Percentiles rank a stretch among this genome's conserved stretches.
Conservation (phyloP, 225 moss, liverwort and hornwort genomes). For the Ulota crispa region DNA sequence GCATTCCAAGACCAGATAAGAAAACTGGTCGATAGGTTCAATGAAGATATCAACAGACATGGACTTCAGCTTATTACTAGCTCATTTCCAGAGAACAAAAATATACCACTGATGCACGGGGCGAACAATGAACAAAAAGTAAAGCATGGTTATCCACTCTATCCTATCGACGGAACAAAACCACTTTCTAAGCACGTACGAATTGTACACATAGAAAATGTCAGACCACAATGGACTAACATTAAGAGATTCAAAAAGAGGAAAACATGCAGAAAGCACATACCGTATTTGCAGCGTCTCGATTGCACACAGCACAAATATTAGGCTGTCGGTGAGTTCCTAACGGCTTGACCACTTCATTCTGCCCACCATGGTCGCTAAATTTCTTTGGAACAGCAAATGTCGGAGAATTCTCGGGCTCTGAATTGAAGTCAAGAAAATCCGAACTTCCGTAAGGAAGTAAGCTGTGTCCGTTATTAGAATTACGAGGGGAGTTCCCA, state of each 20-base stretch:
- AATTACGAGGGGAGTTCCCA: conserved; percentile 35
- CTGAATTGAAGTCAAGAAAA: conserved; percentile 43
- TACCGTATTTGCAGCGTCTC: conserved; percentile 54
- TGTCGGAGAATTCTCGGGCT: conserved; percentile 27
- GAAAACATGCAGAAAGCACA: neutral
- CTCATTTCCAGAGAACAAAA: neutral
- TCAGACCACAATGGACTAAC: neutral
- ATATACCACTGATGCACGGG: neutral
- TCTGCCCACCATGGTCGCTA: conserved; percentile 22
- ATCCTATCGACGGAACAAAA: neutral
- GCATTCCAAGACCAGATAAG: conserved; percentile 18
- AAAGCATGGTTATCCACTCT: neutral
- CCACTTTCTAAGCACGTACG: neutral
- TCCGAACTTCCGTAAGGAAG: conserved; percentile 50
- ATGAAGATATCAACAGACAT: neutral
- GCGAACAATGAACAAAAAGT: neutral
- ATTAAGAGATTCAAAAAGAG: neutral
- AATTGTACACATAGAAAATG: neutral
- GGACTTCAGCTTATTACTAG: neutral
- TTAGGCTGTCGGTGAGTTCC: conserved; percentile 43
- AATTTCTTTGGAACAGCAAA: conserved; percentile 23
- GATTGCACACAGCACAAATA: conserved; percentile 51
- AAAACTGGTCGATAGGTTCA: neutral
- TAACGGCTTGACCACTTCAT: conserved; percentile 24
- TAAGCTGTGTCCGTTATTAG: conserved; percentile 43